Evolutionary conservation across 164 flowering plant species (phyloP), one percentile per base, ranked within the genome.

Genomic region (Houttuynia cordata): DNA sequence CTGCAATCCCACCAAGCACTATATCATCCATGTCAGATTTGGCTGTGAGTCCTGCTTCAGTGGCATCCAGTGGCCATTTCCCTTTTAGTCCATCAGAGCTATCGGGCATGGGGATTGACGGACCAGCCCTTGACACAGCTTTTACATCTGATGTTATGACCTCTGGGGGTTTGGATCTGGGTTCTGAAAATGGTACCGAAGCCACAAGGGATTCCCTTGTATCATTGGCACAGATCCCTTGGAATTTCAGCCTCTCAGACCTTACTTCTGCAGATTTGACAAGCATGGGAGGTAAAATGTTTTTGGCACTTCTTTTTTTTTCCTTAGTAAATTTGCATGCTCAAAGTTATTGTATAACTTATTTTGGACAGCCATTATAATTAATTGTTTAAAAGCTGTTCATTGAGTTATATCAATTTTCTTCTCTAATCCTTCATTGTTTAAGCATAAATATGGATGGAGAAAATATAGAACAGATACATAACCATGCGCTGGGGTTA

Each of bases 221-320:
- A 65, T 82, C 97, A 52, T 71, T 92, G 68, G 89, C 76, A 64
- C 96, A 86, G 77, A 86, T 90, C 24, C 90, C 88, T 42, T 90
- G 99, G 99, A 88, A 78, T 69, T 86, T 93, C 70, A 93, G 97
- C 71, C 79, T 93, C 49, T 82, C 96, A 24, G 99, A 93, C 76
- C 80, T 93, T 37, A 87, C 99, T 14, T 42, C 49, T 56, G 92
- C 92, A 45, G 99, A 87, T 71, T 79, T 87, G 67, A 74, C 90
- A 60, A 93, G 86, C 74, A 67, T 93, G 74, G 96, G 87, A 83
- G 99, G 99, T 89, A 49, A 49, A 40, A n/a, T 24, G 47, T 15
- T 19, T 41, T 4, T 42, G 14, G 9, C 37, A 30, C n/a, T n/a
- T n/a, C n/a, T n/a, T 30, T 30, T 30, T 30, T 30, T 30, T 30